Base-by-base conservation (phyloP, 2,329 filamentous ascomycete species). In the Orbilia ellipsospora region DNA sequence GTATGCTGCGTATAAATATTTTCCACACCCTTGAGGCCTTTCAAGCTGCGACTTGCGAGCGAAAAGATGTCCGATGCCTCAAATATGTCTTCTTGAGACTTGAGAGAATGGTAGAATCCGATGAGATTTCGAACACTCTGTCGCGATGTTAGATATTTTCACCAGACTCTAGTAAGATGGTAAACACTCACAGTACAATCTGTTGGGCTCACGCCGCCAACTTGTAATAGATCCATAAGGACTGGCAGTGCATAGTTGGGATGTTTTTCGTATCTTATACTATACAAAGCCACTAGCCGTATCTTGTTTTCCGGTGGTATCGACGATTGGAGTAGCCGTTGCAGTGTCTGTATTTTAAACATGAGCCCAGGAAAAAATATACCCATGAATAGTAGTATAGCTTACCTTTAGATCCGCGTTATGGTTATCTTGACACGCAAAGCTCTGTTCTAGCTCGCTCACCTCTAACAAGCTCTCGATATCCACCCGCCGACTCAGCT, bases 1-100 rank as follows among this genome's bases (percentile, higher is more conserved):
- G 93, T 96, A 82, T 99, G 95, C 82, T 99, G 96, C 0, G 95
- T 99, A 82, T 99, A 99, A 28, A 99, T 95, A 80, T 99, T 99
- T 82, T 99, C 96, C 0, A 99, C 95, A 1, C 95, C 95, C 81
- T 98, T 97, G 13, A 99, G 86, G 0, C 95, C 95, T 80, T 96
- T 97, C 82, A 99, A 93, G 4, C 94, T 89, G 80, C 90, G 92
- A 45, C 93, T 88, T 10, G 94, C 93, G 12, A 92, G 92, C 0
- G 92, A 92, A 83, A 99, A 97, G 78, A 99, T 94, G 3, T 93
- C 94, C 0, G 90, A 88, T 0, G 92, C 91, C 80, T 98, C 94
- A 80, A 99, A 98, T 5, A 98, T 88, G 78, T 98, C 94, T 7
- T 91, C 88, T 80, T 96, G 93, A 4, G 72, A 79, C 45, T 77